A percentile compares a stretch with the other conserved stretches of the same genome.
These are phyloP conservation scores for Angomonas desouzai DNA, from an alignment of 208 protist genomes.

Conservation along the genomic window DNA sequence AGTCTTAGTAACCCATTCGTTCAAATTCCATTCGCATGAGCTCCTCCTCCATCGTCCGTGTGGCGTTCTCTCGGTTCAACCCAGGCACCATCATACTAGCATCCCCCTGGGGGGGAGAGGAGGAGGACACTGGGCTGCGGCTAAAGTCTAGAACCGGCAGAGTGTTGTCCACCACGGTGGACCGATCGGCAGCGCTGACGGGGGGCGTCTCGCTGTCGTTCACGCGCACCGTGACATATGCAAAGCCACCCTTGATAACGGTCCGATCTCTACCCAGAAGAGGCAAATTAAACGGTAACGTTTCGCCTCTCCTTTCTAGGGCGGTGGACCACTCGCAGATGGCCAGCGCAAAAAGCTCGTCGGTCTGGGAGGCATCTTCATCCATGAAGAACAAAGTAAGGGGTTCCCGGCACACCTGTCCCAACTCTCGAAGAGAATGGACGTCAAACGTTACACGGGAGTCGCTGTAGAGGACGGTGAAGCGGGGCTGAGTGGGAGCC, in stretches of 20 bases:
- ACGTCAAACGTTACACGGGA: conserved; percentile 21
- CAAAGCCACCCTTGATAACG: conserved; percentile 38
- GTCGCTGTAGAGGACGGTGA: conserved; percentile 57
- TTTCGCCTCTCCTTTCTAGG: conserved; percentile 28
- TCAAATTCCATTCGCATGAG: conserved; percentile 51
- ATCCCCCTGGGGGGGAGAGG: not conserved
- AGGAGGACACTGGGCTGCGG: not conserved
- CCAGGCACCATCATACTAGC: conserved; percentile 1
- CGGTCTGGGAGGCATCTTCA: conserved; percentile 29
- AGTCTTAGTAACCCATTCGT: not conserved
- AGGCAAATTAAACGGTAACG: conserved; percentile 42
- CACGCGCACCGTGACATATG: conserved; percentile 54
- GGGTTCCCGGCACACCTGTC: conserved; percentile 55
- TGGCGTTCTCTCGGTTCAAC: conserved; percentile 5
- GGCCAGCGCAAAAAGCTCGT: conserved; percentile 67
- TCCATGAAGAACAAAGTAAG: conserved; percentile 80
- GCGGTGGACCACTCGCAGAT: conserved; percentile 64
- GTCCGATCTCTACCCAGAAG: conserved; percentile 41
- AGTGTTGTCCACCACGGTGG: conserved; percentile 2
- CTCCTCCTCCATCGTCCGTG: conserved; percentile 56
- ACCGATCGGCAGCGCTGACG: not conserved
- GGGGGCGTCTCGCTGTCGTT: conserved; percentile 4
- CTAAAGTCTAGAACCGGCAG: conserved; percentile 10
- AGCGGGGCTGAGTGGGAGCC: conserved; percentile 54
- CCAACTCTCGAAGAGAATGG: conserved; percentile 41